Evolutionary conservation across 768 basidiomycete genomes (phyloP), one percentile per base, ranked within the genome.

Genomic region (Daedalea quercina): DNA sequence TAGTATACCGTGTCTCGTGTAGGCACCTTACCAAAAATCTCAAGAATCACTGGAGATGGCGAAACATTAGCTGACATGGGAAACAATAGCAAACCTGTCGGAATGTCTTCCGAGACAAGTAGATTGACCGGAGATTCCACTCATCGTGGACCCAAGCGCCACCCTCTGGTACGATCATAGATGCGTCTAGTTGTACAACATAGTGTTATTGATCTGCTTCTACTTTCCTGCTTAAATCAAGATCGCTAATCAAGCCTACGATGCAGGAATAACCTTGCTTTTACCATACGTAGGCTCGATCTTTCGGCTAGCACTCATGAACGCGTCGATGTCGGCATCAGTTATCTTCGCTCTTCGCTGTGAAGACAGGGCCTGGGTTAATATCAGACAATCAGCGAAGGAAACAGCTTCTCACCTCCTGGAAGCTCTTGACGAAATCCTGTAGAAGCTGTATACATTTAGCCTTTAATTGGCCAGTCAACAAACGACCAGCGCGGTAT

Each of bases 391-490:
- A 20, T 4, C 23, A 11, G 24, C 25, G 35, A 8, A 42, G 2
- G 46, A 19, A 44, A 37, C 25, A 9, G 11, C 19, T 17, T 54
- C 75, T 28, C 55, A 87, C 86, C 64, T 79, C 87, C 72, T 98
- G 96, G 76, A 98, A 98, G 1, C 76, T 78, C 44, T 77, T 79
- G 28, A 97, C 88, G 51, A 96, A 90, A 20, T 77, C 72, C 66
- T 96, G 94, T 12, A 99, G 66, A 47, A 85, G 58, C 50, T 81
- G 77, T 54, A 98, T 97, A 63, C 92, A 95, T 66, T 74, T 82
- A 12, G 82, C 84, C 73, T 99, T 99, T 60, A 99, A 72, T 66
- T 98, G 85, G 4, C 92, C 92, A 0, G 94, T 96, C 48, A 96
- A 76, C 50, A 99, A 66, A 34, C 76, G 79, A 0, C 96, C 96